Evolutionary conservation across 192 early-diverging fungal species (phyloP).

Genomic region (Mortierella alpina): DNA sequence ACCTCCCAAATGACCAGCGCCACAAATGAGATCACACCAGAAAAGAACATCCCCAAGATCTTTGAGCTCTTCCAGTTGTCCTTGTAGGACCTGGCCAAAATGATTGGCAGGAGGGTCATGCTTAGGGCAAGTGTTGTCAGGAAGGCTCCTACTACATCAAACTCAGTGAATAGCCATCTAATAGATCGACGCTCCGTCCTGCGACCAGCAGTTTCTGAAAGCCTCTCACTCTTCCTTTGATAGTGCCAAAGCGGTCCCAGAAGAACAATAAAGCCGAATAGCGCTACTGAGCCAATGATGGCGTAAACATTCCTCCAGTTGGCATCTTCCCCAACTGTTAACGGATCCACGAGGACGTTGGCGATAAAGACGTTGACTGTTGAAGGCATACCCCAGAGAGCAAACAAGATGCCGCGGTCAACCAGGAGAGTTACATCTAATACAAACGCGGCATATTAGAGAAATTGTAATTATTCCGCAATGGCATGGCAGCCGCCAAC

Average conservation of each 20-base stretch:
- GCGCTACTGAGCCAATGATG: constrained; percentile 16
- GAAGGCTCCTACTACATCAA: constrained; percentile 39
- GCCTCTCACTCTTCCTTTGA: constrained; percentile 18
- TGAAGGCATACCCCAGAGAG: constrained; percentile 39
- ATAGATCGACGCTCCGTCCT: constrained; percentile 8
- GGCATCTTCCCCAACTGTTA: constrained; percentile 2
- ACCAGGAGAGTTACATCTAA: constrained; percentile 28
- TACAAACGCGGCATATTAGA: not conserved
- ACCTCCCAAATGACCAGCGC: constrained; percentile 33
- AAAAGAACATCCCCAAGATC: constrained; percentile 36
- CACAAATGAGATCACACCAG: constrained; percentile 19
- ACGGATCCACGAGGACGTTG: constrained; percentile 11
- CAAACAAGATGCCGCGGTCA: constrained; percentile 45
- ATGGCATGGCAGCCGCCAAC: no score
- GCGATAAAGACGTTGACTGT: constrained; percentile 30
- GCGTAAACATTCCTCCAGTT: constrained; percentile 44
- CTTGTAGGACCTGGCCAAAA: constrained; percentile 32
- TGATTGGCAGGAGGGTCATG: constrained; percentile 37
- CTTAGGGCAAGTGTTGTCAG: constrained; percentile 34
- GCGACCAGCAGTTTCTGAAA: not conserved
- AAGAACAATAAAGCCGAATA: constrained; percentile 24
- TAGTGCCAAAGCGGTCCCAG: constrained; percentile 43
- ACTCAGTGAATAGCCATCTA: constrained; percentile 42
- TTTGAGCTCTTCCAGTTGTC: constrained; percentile 34
- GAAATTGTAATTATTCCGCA: not conserved